Percentiles rank a stretch among this genome's conserved stretches.
Conservation (phyloP, 768 basidiomycete genomes). For the Cystobasidium tubakii region DNA sequence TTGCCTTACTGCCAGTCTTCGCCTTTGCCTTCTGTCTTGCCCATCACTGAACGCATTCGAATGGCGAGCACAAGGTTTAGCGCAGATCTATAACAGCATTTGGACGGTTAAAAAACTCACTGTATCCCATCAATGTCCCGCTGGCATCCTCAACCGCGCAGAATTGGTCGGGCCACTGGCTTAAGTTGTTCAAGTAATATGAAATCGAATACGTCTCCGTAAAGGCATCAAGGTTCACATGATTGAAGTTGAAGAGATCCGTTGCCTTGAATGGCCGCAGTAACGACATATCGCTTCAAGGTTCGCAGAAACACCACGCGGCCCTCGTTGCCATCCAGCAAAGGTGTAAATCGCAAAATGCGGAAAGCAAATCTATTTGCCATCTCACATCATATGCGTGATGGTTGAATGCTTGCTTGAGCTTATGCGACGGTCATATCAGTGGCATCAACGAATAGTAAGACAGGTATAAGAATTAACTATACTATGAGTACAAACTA, state of each 20-base stretch:
- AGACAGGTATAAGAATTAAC: too few relatives aligned
- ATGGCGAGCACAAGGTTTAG: too few relatives aligned
- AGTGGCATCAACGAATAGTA: too few relatives aligned
- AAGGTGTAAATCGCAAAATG: too few relatives aligned
- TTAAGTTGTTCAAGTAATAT: constrained; percentile 82
- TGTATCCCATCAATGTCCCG: constrained; percentile 82
- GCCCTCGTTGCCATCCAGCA: too few relatives aligned
- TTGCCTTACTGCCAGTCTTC: constrained; percentile 64
- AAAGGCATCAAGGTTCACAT: constrained; percentile 80
- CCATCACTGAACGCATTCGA: constrained; percentile 63
- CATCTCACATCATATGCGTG: too few relatives aligned
- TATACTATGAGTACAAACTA: too few relatives aligned
- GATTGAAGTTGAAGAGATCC: constrained; percentile 46
- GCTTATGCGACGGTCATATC: too few relatives aligned
- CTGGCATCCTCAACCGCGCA: constrained; percentile 72
- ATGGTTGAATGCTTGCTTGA: too few relatives aligned
- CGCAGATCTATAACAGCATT: background rate
- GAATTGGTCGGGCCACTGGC: constrained; percentile 87
- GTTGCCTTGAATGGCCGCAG: constrained; percentile 44
- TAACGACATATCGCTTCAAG: constrained; percentile 44
- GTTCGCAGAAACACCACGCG: too few relatives aligned
- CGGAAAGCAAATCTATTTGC: too few relatives aligned
- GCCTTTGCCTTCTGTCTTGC: constrained; percentile 76
- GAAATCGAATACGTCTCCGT: constrained; percentile 90
- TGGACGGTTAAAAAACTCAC: constrained; percentile 53